A percentile compares a stretch with the other conserved stretches of the same genome.
Evolutionary conservation across 305 asterid species (phyloP).

Genomic region (Fraxinus baroniana): DNA sequence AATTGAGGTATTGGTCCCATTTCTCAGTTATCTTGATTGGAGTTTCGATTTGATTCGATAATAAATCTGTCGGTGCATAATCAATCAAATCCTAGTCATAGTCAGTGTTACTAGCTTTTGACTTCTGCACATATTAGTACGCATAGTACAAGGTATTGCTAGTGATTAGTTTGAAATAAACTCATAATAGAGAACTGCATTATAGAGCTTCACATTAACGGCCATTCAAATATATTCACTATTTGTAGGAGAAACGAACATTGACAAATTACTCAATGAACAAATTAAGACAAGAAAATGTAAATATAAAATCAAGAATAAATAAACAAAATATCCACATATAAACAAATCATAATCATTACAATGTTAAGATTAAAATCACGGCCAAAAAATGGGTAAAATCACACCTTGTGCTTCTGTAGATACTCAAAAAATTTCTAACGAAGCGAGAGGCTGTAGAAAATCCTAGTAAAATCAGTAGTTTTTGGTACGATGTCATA

Average conservation of each 20-base stretch:
- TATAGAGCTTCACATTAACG: background rate
- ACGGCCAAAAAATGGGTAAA: background rate
- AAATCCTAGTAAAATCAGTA: background rate
- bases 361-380: background rate
- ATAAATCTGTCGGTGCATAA: background rate
- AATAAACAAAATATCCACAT: background rate
- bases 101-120: background rate
- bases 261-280: background rate
- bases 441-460: background rate
- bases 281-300: background rate
- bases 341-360: background rate
- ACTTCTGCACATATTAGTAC: background rate
- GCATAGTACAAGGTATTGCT: background rate
- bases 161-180: background rate
- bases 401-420: background rate
- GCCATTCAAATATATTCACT: background rate
- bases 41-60: background rate
- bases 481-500: background rate
- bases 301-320: background rate
- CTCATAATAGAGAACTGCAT: background rate
- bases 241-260: background rate
- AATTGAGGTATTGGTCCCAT: background rate
- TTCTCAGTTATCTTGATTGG: background rate
- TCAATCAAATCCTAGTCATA: background rate
- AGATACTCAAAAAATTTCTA: background rate